phyloP scores from a whole-genome alignment of 129 eudicot genomes.

The Gnaphalium uliginosum region DNA sequence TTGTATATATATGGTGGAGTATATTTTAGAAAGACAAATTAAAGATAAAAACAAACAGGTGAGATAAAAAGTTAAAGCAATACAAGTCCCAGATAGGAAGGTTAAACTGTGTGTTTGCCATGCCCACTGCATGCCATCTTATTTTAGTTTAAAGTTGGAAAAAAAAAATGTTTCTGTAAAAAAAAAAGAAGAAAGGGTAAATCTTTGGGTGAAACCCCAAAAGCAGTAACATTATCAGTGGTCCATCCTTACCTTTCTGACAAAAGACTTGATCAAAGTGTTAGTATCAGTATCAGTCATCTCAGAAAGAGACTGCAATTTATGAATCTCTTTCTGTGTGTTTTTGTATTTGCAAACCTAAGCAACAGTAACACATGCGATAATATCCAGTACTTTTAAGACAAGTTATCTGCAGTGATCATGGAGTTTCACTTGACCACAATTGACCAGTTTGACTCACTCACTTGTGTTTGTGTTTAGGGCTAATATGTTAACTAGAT shows the following conservation, averaged over 20 bases:
- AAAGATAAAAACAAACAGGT: slow-evolving; percentile 31
- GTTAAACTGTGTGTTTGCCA: slow-evolving; percentile 39
- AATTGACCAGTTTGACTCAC: slow-evolving; percentile 25
- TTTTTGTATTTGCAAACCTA: slow-evolving; percentile 10
- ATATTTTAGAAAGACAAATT: slow-evolving; percentile 23
- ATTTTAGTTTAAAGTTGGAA: slow-evolving; percentile 16
- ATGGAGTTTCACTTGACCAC: slow-evolving; percentile 48
- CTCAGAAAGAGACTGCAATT: slow-evolving; percentile 33
- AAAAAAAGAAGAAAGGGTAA: slow-evolving; percentile 40
- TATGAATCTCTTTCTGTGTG: slow-evolving; percentile 33
- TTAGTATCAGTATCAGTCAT: slow-evolving; percentile 56
- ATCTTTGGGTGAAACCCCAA: slow-evolving; percentile 84
- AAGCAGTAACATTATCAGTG: slow-evolving; percentile 71
- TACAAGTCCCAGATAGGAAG: slow-evolving; percentile 37
- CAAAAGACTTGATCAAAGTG: slow-evolving; percentile 57
- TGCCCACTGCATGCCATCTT: slow-evolving; percentile 31
- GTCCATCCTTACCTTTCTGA: slow-evolving; percentile 73
- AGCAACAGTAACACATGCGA: slow-evolving; percentile 1
- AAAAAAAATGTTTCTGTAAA: slow-evolving; percentile 19
- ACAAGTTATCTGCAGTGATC: slow-evolving; percentile 45
- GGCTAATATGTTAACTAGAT: neutral
- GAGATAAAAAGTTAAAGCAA: slow-evolving; percentile 32
- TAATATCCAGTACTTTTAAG: slow-evolving; percentile 25
- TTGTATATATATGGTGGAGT: slow-evolving; percentile 17
- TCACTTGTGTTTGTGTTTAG: slow-evolving; percentile 19